Evolutionary conservation across 2,329 filamentous ascomycete genomes (phyloP).

Genomic region (Pseudogymnoascus sp.): DNA sequence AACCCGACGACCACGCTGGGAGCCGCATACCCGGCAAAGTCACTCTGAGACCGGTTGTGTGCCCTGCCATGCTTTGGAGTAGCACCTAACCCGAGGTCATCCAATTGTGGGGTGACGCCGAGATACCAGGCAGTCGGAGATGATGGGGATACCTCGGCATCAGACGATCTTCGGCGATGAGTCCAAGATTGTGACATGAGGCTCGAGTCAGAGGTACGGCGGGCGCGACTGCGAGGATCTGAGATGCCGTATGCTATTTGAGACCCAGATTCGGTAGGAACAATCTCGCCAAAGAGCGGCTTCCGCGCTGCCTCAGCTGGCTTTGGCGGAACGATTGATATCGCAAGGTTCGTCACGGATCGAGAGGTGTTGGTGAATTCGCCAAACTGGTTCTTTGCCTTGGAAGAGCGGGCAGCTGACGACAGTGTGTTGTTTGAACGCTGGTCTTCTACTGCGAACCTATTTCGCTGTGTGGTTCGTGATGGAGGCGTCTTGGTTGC

Average conservation of each 20-base stretch:
- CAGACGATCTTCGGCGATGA: conserved; percentile 47
- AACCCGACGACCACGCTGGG: conserved; percentile 5
- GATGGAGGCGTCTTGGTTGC: conserved; percentile 15
- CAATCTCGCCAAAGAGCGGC: conserved; percentile 68
- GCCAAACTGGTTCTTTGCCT: conserved; percentile 36
- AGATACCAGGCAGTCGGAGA: conserved; percentile 62
- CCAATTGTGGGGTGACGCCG: conserved; percentile 35
- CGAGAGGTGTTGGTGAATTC: conserved; percentile 33
- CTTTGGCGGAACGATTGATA: conserved; percentile 21
- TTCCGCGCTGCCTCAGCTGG: conserved; percentile 32
- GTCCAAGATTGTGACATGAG: conserved; percentile 42
- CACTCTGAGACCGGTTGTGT: conserved; percentile 51
- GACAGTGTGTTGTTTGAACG: conserved; percentile 47
- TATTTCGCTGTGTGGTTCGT: conserved; percentile 35
- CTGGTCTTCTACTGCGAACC: conserved; percentile 42
- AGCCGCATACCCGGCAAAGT: conserved; percentile 37
- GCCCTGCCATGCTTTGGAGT: conserved; percentile 27
- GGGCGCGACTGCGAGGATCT: conserved; percentile 34
- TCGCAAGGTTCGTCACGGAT: conserved; percentile 35
- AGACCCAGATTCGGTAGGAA: conserved; percentile 48
- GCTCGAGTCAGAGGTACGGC: conserved; percentile 66
- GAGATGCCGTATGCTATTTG: conserved; percentile 54
- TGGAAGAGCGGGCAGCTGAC: conserved; percentile 50
- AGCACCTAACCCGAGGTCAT: conserved; percentile 28
- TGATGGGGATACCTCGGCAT: conserved; percentile 48